A percentile compares a stretch with the other conserved stretches of the same genome.
Evolutionary conservation across 1,284 basidiomycete genomes (phyloP).

Genomic region (Boletus mariae): DNA sequence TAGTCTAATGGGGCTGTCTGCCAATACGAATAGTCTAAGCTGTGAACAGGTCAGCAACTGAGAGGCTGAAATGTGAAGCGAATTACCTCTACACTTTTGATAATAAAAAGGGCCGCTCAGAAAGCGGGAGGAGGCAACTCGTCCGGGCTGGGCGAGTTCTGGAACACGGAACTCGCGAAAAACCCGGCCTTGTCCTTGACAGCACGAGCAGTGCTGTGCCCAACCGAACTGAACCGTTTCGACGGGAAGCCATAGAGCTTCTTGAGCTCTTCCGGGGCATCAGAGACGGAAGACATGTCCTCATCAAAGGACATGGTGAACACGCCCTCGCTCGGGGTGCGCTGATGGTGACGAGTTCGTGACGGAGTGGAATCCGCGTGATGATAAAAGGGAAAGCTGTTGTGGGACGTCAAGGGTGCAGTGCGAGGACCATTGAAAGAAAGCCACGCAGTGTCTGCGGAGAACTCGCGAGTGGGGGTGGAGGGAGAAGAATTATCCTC

Average conservation of each 20-base stretch:
- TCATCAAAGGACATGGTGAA: conserved; percentile 70
- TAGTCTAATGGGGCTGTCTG: conserved; percentile 35
- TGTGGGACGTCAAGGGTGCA: conserved; percentile 42
- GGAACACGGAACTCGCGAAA: conserved; percentile 74
- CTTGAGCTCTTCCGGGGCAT: conserved; percentile 40
- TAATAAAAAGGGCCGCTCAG: conserved; percentile 37
- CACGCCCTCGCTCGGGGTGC: conserved; percentile 62
- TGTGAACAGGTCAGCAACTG: conserved; percentile 3
- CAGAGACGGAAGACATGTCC: conserved; percentile 45
- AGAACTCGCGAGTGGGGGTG: conserved; percentile 39
- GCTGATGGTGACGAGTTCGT: conserved; percentile 40
- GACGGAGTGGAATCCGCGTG: conserved; percentile 32
- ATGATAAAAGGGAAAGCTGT: conserved; percentile 40
- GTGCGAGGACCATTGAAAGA: conserved; percentile 45
- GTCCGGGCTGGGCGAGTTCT: conserved; percentile 77
- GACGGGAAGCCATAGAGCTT: conserved; percentile 33
- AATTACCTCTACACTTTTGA: conserved; percentile 42
- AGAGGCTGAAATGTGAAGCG: fast-evolving
- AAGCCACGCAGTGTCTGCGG: conserved; percentile 28
- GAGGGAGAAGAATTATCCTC: conserved; percentile 36
- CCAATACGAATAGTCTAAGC: conserved; percentile 30
- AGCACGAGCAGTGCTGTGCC: conserved; percentile 23
- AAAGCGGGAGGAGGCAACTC: conserved; percentile 67
- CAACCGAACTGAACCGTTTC: conserved; percentile 31
- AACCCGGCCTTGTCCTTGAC: conserved; percentile 42